Evolutionary conservation across 2,329 filamentous ascomycete genomes (phyloP).

Genomic region (Chaetomium olivaceum): DNA sequence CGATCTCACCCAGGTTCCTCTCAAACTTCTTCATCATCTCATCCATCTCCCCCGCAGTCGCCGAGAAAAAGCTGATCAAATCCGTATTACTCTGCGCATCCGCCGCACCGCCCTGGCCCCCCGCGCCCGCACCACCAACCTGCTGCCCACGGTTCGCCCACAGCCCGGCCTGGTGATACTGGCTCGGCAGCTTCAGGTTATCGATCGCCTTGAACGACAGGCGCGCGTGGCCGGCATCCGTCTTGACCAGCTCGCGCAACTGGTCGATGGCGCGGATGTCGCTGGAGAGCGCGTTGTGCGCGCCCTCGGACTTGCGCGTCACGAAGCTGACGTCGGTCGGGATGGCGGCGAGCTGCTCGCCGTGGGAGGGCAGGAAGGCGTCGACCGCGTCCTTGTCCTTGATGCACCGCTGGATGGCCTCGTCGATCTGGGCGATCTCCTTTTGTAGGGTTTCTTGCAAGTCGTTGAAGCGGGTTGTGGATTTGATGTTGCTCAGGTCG

Average conservation of each 20-base stretch:
- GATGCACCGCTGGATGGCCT: slow-evolving; percentile 78
- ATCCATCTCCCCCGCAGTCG: slow-evolving; percentile 62
- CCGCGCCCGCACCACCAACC: slow-evolving; percentile 41
- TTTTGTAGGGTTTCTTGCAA: slow-evolving; percentile 79
- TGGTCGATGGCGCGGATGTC: slow-evolving; percentile 47
- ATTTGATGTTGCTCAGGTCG: slow-evolving; percentile 74
- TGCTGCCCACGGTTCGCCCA: slow-evolving; percentile 43
- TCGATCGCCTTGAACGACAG: slow-evolving; percentile 49
- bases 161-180: slow-evolving; percentile 51
- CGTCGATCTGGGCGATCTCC: slow-evolving; percentile 75
- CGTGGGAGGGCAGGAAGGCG: slow-evolving; percentile 62
- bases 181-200: slow-evolving; percentile 50
- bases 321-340: slow-evolving; percentile 49
- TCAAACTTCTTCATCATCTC: slow-evolving; percentile 59
- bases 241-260: slow-evolving; percentile 44
- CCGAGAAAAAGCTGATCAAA: slow-evolving; percentile 64
- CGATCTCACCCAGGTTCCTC: slow-evolving; percentile 62
- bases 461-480: slow-evolving; percentile 90
- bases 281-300: slow-evolving; percentile 43
- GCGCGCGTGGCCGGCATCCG: slow-evolving; percentile 45
- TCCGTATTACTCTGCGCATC: slow-evolving; percentile 56
- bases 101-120: slow-evolving; percentile 44
- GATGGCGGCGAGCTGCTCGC: slow-evolving; percentile 40
- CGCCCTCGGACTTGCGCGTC: slow-evolving; percentile 47
- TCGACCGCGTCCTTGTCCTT: slow-evolving; percentile 75